Evolutionary conservation across 2,329 filamentous ascomycete species (phyloP), one percentile per base, ranked within the genome.

Genomic region (Aspergillus flavus): DNA sequence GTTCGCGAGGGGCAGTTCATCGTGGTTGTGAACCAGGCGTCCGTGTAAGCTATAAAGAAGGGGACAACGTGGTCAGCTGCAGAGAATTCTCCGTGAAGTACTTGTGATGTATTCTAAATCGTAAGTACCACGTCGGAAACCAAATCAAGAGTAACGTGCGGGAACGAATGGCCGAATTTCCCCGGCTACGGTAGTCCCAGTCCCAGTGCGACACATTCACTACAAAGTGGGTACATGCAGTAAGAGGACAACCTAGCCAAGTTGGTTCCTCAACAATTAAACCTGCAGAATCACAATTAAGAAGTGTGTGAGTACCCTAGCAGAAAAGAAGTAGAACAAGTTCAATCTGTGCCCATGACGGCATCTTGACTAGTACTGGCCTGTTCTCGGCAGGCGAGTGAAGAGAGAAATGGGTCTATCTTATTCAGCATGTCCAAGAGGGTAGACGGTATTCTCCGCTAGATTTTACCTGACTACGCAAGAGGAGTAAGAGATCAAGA

Each of bases 1-100:
- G 82, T 86, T 68, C 86, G 81, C 6, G 87, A 89, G 62, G 87
- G 87, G 73, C 87, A 89, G 71, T 90, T 90, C 88, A 90, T 90
- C 57, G 59, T 59, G 50, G 32, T 28, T 30, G 39, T 45, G 36
- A 16, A 34, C 41, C 16, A 16, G 30, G 50, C 12, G 9, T 21
- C 45, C n/a, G 10, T 11, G 28, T 28, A 52, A 34, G 32, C 36
- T 54, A 54, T 21, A 26, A n/a, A 16, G 30, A 26, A 19, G 26
- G 16, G 19, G 26, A 28, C 7, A 39, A 39, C 30, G 34, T 52
- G 43, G 21, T 59, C 10, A 48, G 36, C 34, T 34, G 45, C 36
- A 46, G 48, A 45, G 39, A 34, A 36, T 28, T 41, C 54, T 34
- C 26, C 56, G 53, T 43, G 61, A 52, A 14, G 9, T 21, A 34